These are phyloP conservation scores for Exobasidium rhododendri DNA, from an alignment of 1,284 basidiomycete genomes.

Conservation along the genomic window DNA sequence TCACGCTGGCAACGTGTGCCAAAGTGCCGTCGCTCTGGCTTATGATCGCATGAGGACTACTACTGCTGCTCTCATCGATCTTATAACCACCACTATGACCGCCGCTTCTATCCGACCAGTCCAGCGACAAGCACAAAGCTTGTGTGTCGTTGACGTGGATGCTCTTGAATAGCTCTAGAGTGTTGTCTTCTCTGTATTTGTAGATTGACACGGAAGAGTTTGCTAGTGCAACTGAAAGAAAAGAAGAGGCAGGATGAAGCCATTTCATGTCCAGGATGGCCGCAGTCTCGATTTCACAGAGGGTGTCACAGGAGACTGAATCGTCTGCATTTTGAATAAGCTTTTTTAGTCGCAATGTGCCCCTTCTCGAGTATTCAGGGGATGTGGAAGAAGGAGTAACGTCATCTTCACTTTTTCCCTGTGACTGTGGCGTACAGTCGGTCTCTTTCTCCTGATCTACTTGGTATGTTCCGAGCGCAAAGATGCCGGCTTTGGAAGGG, in stretches of 20 bases:
- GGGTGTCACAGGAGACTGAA: slow-evolving; percentile 12
- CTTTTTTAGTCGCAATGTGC: slow-evolving; percentile 12
- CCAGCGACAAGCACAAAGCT: slow-evolving; percentile 49
- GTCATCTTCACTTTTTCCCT: background rate
- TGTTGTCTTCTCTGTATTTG: background rate
- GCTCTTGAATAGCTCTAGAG: slow-evolving; percentile 15
- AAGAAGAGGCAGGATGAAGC: slow-evolving; percentile 15
- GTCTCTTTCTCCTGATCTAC: slow-evolving; percentile 43
- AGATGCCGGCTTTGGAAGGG: slow-evolving; percentile 29
- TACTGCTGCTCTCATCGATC: background rate
- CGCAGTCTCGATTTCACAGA: slow-evolving; percentile 21
- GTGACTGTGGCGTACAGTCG: background rate
- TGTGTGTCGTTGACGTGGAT: slow-evolving; percentile 39
- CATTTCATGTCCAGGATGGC: slow-evolving; percentile 54
- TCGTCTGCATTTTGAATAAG: background rate
- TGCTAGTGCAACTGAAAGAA: slow-evolving; percentile 2
- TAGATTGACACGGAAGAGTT: slow-evolving; percentile 1
- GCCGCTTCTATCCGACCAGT: slow-evolving; percentile 42
- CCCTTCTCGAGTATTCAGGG: slow-evolving; percentile 12
- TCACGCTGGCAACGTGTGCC: slow-evolving; percentile 26
- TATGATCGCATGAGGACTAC: slow-evolving; percentile 32
- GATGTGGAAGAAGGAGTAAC: background rate
- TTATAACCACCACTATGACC: background rate
- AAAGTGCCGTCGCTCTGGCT: slow-evolving; percentile 52
- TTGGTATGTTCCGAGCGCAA: slow-evolving; percentile 52